A percentile compares a stretch with the other conserved stretches of the same genome.
Evolutionary conservation across 306 rosid species (phyloP).

Genomic region (Psophocarpus tetragonolobus): DNA sequence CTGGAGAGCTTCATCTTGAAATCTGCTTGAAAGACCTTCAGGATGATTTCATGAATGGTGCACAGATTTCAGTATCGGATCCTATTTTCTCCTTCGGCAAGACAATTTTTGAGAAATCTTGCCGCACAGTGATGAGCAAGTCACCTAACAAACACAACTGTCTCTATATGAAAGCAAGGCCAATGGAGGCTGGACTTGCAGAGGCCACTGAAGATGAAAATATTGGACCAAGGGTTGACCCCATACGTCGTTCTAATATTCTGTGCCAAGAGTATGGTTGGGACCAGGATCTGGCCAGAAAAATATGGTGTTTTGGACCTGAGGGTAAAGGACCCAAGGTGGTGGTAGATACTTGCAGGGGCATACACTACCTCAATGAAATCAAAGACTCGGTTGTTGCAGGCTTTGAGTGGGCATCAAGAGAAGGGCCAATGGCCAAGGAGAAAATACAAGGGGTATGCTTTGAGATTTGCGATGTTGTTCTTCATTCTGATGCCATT

Average conservation of each 20-base stretch:
- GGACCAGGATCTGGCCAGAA: slow-evolving; percentile 71
- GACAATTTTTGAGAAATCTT: slow-evolving; percentile 63
- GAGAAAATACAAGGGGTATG: slow-evolving; percentile 67
- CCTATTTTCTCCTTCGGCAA: slow-evolving; percentile 75
- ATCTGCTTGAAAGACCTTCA: slow-evolving; percentile 78
- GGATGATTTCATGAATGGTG: slow-evolving; percentile 76
- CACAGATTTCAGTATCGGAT: slow-evolving; percentile 59
- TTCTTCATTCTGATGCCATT: slow-evolving; percentile 71
- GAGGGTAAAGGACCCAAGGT: slow-evolving; percentile 69
- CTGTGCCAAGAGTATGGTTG: slow-evolving; percentile 60
- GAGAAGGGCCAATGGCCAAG: slow-evolving; percentile 63
- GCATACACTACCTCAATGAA: slow-evolving; percentile 65
- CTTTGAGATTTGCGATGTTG: slow-evolving; percentile 64
- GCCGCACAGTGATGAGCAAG: slow-evolving; percentile 81
- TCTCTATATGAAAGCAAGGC: slow-evolving; percentile 65
- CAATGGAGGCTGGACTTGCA: slow-evolving; percentile 55
- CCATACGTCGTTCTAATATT: slow-evolving; percentile 51
- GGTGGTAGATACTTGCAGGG: slow-evolving; percentile 75
- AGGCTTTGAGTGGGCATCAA: slow-evolving; percentile 68
- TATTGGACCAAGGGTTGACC: slow-evolving; percentile 72
- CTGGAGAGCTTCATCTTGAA: slow-evolving; percentile 77
- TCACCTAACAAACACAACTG: slow-evolving; percentile 85
- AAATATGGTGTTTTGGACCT: slow-evolving; percentile 80
- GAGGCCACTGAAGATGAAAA: slow-evolving; percentile 73
- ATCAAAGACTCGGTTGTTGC: slow-evolving; percentile 70